Conservation (phyloP, 495 filamentous ascomycete genomes). For the Penicillium egyptiacum region DNA sequence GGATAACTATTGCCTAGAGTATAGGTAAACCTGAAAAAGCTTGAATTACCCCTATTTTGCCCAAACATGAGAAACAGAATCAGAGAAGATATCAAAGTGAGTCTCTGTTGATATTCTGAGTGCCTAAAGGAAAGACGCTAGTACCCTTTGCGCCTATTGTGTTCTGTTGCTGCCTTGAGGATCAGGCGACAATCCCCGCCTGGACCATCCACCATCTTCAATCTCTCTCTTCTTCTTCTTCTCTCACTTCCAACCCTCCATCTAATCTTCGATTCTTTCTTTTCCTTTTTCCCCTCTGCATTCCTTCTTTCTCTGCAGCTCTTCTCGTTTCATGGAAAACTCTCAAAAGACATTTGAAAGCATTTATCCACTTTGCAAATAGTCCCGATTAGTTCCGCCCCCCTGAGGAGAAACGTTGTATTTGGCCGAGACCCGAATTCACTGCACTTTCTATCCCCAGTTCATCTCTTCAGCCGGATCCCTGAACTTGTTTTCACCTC, state of each 20-base stretch:
- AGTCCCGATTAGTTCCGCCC: slow-evolving; percentile 31
- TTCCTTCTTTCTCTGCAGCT: slow-evolving; percentile 39
- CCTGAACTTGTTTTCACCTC: slow-evolving; percentile 6
- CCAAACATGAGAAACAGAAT: neutral
- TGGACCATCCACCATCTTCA: slow-evolving; percentile 20
- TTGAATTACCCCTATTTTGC: neutral
- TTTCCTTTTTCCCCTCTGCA: slow-evolving; percentile 31
- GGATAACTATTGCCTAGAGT: neutral
- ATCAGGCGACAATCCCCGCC: slow-evolving; percentile 24
- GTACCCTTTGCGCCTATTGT: slow-evolving; percentile 9
- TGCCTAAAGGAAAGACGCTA: slow-evolving; percentile 10
- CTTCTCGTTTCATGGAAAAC: slow-evolving; percentile 22
- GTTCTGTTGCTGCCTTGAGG: slow-evolving; percentile 11
- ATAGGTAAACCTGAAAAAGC: neutral
- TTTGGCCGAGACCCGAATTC: slow-evolving; percentile 26
- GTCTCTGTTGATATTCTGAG: neutral
- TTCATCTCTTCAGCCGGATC: slow-evolving; percentile 6
- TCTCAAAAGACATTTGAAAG: slow-evolving; percentile 30
- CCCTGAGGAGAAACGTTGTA: slow-evolving; percentile 29
- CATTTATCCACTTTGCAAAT: slow-evolving; percentile 24
- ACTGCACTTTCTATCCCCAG: slow-evolving; percentile 4
- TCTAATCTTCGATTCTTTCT: slow-evolving; percentile 36
- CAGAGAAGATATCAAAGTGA: neutral
- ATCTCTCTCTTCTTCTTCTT: slow-evolving; percentile 28
- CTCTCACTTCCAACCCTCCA: slow-evolving; percentile 14